Evolutionary conservation across 1,284 basidiomycete genomes (phyloP).

Genomic region (Austroboletus niveus): DNA sequence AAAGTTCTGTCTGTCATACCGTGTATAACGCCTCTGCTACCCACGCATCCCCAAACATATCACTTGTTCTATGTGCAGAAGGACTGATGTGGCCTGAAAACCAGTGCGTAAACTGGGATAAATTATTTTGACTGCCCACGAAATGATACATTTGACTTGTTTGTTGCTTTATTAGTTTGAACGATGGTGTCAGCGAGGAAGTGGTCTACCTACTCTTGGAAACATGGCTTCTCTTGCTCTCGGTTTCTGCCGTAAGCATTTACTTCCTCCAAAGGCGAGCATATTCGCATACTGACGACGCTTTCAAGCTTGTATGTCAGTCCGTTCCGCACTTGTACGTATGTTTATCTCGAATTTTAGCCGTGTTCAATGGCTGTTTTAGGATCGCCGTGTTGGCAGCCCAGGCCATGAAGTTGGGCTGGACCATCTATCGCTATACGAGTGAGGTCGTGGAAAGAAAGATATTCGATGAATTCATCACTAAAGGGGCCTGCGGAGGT

Average conservation of each 20-base stretch:
- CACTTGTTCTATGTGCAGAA: slow-evolving; percentile 29
- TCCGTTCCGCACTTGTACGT: slow-evolving; percentile 47
- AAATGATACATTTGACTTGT: too few relatives aligned
- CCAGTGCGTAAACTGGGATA: slow-evolving; percentile 3
- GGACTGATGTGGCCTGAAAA: slow-evolving; percentile 41
- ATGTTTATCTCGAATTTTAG: neutral
- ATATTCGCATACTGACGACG: neutral
- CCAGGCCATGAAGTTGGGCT: slow-evolving; percentile 42
- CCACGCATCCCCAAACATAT: too few relatives aligned
- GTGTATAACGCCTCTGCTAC: too few relatives aligned
- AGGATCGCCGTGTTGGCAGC: slow-evolving; percentile 38
- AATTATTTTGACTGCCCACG: neutral
- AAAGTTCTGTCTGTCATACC: neutral
- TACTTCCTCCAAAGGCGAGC: neutral
- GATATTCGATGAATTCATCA: slow-evolving; percentile 36
- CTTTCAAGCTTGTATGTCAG: slow-evolving; percentile 43
- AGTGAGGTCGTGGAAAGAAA: slow-evolving; percentile 28
- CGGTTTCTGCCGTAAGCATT: slow-evolving; percentile 40
- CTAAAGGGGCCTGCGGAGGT: slow-evolving; percentile 36
- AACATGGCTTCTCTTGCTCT: slow-evolving; percentile 42
- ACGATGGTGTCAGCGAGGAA: slow-evolving; percentile 39
- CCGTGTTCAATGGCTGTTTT: neutral
- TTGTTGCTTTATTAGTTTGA: slow-evolving; percentile 11
- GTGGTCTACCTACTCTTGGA: slow-evolving; percentile 41
- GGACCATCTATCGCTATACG: slow-evolving; percentile 41